phyloP scores from a whole-genome alignment of 2,329 filamentous ascomycete genomes.

The Ploettnerulaceae sp. region DNA sequence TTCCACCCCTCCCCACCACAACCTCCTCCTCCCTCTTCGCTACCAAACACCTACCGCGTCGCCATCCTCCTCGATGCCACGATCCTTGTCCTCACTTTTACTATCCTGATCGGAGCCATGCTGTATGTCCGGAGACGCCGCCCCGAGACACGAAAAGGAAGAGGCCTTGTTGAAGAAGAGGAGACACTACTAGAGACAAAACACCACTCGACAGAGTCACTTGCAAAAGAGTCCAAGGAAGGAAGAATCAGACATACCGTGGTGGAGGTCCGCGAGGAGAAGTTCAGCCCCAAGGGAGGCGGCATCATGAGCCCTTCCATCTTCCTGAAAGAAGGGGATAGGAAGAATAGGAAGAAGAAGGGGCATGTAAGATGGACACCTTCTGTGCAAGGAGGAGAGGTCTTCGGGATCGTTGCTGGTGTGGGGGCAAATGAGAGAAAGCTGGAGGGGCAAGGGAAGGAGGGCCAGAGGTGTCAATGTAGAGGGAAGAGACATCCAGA shows the following conservation, averaged over 20 bases:
- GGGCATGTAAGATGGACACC: constrained; percentile 20
- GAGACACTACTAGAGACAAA: not conserved
- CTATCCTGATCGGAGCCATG: constrained; percentile 3
- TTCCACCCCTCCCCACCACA: too few species aligned
- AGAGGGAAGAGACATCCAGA: not conserved
- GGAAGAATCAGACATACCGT: not conserved
- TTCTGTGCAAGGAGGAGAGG: constrained; percentile 6
- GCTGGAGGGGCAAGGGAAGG: not conserved
- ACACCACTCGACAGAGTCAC: too few species aligned
- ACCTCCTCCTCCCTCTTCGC: too few species aligned
- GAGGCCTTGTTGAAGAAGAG: constrained; percentile 3
- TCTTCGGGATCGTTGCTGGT: constrained; percentile 4
- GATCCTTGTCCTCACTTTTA: constrained; percentile 15
- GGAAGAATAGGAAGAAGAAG: constrained; percentile 9
- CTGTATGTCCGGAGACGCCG: constrained; percentile 9
- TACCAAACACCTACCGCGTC: constrained; percentile 16
- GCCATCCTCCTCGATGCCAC: constrained; percentile 18
- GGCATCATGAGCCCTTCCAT: not conserved
- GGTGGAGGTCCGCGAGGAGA: not conserved
- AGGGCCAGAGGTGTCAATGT: constrained; percentile 1
- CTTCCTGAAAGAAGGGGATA: not conserved
- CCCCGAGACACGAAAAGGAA: not conserved
- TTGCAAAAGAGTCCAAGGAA: not conserved
- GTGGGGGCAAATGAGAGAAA: not conserved
- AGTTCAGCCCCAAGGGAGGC: not conserved